Evolutionary conservation across 2,329 filamentous ascomycete genomes (phyloP), one percentile per base, ranked within the genome.

Genomic region (Aspergillus proliferans): DNA sequence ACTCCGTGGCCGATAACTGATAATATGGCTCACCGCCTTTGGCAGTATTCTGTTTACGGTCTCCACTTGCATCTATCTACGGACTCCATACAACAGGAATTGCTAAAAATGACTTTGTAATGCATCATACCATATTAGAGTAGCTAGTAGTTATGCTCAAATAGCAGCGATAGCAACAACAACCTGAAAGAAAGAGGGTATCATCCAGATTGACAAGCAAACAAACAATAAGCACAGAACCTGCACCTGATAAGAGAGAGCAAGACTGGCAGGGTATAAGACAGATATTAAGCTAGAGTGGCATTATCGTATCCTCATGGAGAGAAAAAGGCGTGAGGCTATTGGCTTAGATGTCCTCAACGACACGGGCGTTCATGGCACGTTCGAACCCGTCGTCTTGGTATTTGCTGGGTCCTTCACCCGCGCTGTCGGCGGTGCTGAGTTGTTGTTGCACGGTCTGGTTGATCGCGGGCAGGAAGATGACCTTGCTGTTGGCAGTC

Each of bases 401-500:
- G 48, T 80, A 76, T 9, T 66, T 71, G 59, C 75, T 78, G 0
- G 78, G 76, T 0, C 81, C 82, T 59, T 83, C 80, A 48, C 78
- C 81, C 42, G 75, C 70, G 4, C 67, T 68, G 24, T 79, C 73
- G 15, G 76, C 76, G 36, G 72, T 62, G 2, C 73, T 70, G 47
- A 83, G 65, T 51, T 79, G 72, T 48, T 71, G 67, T 56, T 76
- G 75, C 19, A 73, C 60, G 14, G 80, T 83, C 71, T 87, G 81
- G 68, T 80, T 81, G 38, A 76, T 70, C 7, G 77, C 82, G 1
- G 86, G 87, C 58, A 93, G 66, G 78, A 93, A 92, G 60, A 92
- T 91, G 62, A 93, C 86, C 74, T 94, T 94, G 71, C 78, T 81
- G 72, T 90, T 94, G 43, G 90, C 88, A 0, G 83, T 82, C 81